phyloP scores from a whole-genome alignment of 2,329 filamentous ascomycete species.

The Arthrinium puccinioides region DNA sequence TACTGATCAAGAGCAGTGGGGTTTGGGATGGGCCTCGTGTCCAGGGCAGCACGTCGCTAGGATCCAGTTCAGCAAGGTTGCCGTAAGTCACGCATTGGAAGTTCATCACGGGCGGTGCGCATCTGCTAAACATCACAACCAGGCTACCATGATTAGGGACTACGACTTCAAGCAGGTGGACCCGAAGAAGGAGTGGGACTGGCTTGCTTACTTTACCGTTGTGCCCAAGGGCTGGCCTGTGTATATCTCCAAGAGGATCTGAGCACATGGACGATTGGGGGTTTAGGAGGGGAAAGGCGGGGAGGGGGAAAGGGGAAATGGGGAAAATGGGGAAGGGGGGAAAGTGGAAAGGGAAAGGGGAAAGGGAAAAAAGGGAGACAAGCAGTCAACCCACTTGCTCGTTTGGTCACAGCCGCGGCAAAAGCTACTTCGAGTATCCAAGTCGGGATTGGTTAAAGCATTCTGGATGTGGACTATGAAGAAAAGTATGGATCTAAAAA shows the following conservation, averaged over 20 bases:
- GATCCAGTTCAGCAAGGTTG: conserved; percentile 3
- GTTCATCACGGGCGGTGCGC: neutral
- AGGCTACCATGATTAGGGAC: neutral
- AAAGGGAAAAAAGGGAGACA: no score
- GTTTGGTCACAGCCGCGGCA: no score
- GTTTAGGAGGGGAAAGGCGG: no score
- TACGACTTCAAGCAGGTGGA: conserved; percentile 4
- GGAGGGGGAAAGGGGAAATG: no score
- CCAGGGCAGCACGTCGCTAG: conserved; percentile 5
- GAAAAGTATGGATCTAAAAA: no score
- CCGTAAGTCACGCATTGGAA: neutral
- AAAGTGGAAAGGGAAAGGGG: no score
- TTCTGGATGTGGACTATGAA: no score
- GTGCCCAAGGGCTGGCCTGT: neutral
- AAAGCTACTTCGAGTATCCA: no score
- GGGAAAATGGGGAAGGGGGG: no score
- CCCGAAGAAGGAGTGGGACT: conserved; percentile 1
- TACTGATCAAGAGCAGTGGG: neutral
- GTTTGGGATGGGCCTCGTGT: neutral
- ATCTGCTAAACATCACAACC: neutral
- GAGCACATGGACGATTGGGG: no score
- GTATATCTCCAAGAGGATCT: neutral
- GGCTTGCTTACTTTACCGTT: conserved; percentile 3
- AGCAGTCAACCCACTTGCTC: no score
- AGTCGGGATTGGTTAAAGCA: no score